These are phyloP conservation scores for Zopfia rhizophila DNA, from an alignment of 2,329 filamentous ascomycete species.

Conservation along the genomic window DNA sequence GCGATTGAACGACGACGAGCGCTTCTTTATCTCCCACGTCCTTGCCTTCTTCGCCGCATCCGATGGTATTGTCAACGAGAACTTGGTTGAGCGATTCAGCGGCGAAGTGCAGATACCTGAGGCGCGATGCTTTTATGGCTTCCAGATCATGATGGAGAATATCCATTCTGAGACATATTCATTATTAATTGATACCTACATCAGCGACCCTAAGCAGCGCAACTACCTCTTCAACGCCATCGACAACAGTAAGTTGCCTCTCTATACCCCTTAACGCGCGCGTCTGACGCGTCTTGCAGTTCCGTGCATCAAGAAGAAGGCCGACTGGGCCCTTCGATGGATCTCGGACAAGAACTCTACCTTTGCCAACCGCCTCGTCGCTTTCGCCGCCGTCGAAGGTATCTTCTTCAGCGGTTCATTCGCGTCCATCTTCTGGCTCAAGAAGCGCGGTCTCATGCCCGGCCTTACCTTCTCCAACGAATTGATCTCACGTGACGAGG, in stretches of 20 bases:
- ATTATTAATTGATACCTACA: conserved; percentile 98
- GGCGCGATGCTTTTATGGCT: conserved; percentile 99
- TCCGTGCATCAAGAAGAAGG: conserved; percentile 98
- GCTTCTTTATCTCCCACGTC: conserved; percentile 98
- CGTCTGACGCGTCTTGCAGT: conserved; percentile 63
- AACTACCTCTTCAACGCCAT: conserved; percentile 98
- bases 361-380: conserved; percentile 93
- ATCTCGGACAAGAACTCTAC: conserved; percentile 93
- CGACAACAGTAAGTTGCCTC: conserved; percentile 80
- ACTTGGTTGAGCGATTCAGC: conserved; percentile 97
- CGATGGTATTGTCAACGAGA: conserved; percentile 99
- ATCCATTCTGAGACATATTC: conserved; percentile 99
- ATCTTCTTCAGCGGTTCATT: conserved; percentile 99
- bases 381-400: conserved; percentile 97
- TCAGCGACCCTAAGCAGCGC: conserved; percentile 95
- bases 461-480: conserved; percentile 99
- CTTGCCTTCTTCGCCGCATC: conserved; percentile 99
- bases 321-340: conserved; percentile 96
- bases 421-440: conserved; percentile 99
- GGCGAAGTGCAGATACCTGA: conserved; percentile 96
- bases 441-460: conserved; percentile 99
- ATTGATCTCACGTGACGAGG: conserved; percentile 99
- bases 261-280: conserved; percentile 7
- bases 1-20: conserved; percentile 94
- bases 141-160: conserved; percentile 99